These are phyloP conservation scores for Suillus subaureus DNA, from an alignment of 768 basidiomycete genomes.

Conservation along the genomic window DNA sequence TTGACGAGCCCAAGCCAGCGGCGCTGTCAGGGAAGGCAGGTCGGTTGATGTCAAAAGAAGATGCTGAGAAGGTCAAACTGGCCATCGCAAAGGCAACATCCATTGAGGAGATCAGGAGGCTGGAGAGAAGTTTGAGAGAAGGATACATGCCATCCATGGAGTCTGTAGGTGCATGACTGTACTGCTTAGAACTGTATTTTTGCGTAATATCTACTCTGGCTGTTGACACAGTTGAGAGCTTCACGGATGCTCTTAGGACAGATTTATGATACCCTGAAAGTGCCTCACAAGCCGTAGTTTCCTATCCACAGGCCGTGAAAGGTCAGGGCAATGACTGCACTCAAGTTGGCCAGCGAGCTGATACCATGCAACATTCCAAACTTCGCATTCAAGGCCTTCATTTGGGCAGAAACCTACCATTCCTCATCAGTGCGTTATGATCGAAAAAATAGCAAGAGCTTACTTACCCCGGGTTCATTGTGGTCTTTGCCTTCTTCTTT, in stretches of 20 bases:
- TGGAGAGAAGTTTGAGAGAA: constrained; percentile 82
- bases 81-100: constrained; percentile 92
- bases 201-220: constrained; percentile 21
- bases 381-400: constrained; percentile 67
- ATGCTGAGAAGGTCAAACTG: constrained; percentile 82
- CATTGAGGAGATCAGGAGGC: constrained; percentile 82
- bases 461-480: constrained; percentile 68
- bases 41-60: constrained; percentile 88
- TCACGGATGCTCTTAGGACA: not conserved
- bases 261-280: not conserved
- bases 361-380: constrained; percentile 72
- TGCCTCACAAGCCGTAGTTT: constrained; percentile 40
- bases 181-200: constrained; percentile 36
- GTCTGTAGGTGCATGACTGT: constrained; percentile 69
- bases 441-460: constrained; percentile 25
- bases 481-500: constrained; percentile 71
- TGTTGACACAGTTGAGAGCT: not conserved
- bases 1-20: constrained; percentile 76
- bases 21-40: constrained; percentile 69
- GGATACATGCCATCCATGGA: constrained; percentile 83
- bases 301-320: constrained; percentile 79
- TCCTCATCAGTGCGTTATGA: constrained; percentile 12
- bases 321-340: constrained; percentile 55
- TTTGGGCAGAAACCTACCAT: constrained; percentile 60
- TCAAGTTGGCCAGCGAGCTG: constrained; percentile 67